Evolutionary conservation across 2,329 filamentous ascomycete species (phyloP), one percentile per base, ranked within the genome.

Genomic region (Botrytis porri): DNA sequence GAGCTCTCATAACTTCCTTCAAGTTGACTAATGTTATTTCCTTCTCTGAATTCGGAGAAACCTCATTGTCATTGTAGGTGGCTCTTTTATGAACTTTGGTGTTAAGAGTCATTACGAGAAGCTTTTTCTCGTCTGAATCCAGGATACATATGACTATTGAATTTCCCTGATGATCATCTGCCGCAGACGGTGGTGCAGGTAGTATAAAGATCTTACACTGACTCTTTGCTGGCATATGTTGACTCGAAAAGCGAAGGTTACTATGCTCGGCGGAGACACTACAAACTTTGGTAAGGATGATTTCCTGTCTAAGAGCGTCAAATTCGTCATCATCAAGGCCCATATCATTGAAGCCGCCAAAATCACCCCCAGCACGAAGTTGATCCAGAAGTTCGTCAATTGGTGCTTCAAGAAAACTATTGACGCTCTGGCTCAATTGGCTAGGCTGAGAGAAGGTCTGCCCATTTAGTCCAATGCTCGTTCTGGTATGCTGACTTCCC

Each of bases 311-410:
- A 14, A 95, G 83, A 0, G 91, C 90, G 73, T 93, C 91, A 74
- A 92, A 89, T 74, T 89, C 88, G n/a, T 89, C 87, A 78, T 93
- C 91, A 71, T 92, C 89, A 35, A 93, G 84, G 1, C 89, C 91
- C 88, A 93, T 92, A 74, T 86, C 92, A 77, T 91, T 87, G 72
- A 93, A 90, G 0, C 90, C 90, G 76, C 93, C 90, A 74, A 90
- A 88, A 72, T 91, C 86, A 18, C 86, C 87, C 25, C 88, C 86
- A 32, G 86, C 85, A 61, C 89, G 87, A 25, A 92, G 82, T 74
- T 92, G 90, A 75, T 95, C 91, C 3, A 95, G 83, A 1, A 93
- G 84, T 60, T 87, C 86, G 78, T 94, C 92, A 64, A 93, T 86
- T 0, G 90, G 91, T 3, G 88, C 87, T 77, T 93, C 91, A 32